These are phyloP conservation scores for Magnolia changhungtana DNA, from an alignment of 164 flowering plant species.

Conservation along the genomic window DNA sequence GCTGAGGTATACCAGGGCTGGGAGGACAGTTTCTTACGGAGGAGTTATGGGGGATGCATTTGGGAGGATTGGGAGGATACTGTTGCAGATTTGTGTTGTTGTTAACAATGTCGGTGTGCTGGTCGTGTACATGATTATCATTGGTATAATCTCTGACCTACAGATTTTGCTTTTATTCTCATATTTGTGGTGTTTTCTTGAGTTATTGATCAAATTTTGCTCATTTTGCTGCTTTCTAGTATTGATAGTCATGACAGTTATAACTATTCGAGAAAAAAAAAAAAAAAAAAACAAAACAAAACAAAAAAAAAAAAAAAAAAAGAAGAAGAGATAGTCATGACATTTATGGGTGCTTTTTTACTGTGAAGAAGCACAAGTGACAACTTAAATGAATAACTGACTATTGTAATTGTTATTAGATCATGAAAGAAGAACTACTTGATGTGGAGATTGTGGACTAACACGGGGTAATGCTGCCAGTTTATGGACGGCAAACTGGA, in stretches of 20 bases:
- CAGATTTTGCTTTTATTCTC: neutral
- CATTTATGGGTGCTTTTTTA: too few relatives aligned
- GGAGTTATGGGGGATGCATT: conserved; percentile 88
- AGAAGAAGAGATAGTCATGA: neutral
- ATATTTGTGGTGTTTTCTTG: neutral
- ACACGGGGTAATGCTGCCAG: neutral
- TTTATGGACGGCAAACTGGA: too few relatives aligned
- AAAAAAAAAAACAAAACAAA: too few relatives aligned
- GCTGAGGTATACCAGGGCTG: conserved; percentile 71
- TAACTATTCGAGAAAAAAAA: too few relatives aligned
- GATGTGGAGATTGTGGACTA: neutral
- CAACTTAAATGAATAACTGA: neutral
- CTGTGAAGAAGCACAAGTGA: neutral
- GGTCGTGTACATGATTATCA: conserved; percentile 87
- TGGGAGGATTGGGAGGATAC: conserved; percentile 69
- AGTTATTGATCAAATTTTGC: neutral
- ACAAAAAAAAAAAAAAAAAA: too few relatives aligned
- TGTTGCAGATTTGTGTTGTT: conserved; percentile 65
- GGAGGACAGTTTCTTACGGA: conserved; percentile 69
- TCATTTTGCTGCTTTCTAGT: neutral
- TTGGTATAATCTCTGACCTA: conserved; percentile 41
- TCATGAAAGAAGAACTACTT: neutral
- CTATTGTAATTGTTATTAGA: neutral
- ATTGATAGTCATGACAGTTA: neutral
- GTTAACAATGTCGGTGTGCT: conserved; percentile 84